Conservation (phyloP, 1,139 yeast genomes). For the Diutina siamensis region DNA sequence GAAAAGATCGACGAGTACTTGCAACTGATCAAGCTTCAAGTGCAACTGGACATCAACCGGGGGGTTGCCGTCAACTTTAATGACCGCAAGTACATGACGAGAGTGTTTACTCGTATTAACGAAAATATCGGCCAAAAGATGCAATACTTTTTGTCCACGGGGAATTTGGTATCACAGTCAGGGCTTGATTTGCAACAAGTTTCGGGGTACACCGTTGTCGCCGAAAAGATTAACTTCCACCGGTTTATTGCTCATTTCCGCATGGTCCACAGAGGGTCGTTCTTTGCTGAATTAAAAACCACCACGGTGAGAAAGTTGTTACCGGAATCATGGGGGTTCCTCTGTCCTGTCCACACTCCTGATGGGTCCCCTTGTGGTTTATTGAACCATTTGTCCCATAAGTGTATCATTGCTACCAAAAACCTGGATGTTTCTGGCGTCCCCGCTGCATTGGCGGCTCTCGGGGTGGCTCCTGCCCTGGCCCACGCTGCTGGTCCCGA, state of each 20-base stretch:
- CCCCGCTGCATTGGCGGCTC: constrained; percentile 50
- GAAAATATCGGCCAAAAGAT: constrained; percentile 92
- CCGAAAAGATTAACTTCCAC: constrained; percentile 94
- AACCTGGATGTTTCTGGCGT: constrained; percentile 66
- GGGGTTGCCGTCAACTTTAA: constrained; percentile 75
- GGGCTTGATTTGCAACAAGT: constrained; percentile 98
- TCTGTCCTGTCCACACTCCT: constrained; percentile 98
- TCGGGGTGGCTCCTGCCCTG: constrained; percentile 78
- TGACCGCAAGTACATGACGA: constrained; percentile 71
- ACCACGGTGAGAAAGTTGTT: constrained; percentile 92
- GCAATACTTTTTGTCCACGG: constrained; percentile 91
- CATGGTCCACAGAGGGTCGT: constrained; percentile 99
- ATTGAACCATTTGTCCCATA: constrained; percentile 91
- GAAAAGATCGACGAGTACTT: constrained; percentile 94
- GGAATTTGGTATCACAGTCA: constrained; percentile 92
- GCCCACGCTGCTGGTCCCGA: constrained; percentile 81
- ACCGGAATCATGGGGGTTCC: constrained; percentile 98
- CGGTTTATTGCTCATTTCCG: constrained; percentile 95
- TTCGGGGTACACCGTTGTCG: constrained; percentile 96
- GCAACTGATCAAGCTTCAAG: constrained; percentile 58
- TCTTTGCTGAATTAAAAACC: constrained; percentile 95
- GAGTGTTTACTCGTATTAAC: constrained; percentile 71
- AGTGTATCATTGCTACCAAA: constrained; percentile 75
- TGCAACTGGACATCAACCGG: constrained; percentile 72
- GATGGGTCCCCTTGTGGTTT: constrained; percentile 99